Evolutionary conservation across 345 rosid genomes (phyloP), one percentile per base, ranked within the genome.

Genomic region (Euphorbia pulcherrima): DNA sequence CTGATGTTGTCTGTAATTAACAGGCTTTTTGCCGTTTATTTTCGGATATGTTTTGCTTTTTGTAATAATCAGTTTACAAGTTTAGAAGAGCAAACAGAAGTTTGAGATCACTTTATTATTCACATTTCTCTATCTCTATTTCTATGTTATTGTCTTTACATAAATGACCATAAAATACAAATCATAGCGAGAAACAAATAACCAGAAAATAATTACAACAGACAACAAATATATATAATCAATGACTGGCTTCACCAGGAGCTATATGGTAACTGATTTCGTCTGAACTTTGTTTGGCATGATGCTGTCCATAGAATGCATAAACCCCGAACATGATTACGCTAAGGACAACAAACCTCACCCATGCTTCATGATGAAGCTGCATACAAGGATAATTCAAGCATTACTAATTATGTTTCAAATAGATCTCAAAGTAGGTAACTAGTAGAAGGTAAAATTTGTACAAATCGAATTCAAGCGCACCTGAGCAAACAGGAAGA

Each of bases 401-500:
- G 40, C 65, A 72, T 60, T 13, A 57, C 30, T 4, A 17, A 30
- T 27, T 13, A 30, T 65, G 16, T 62, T 47, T 30, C 65, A 27
- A 26, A 30, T 56, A 33, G 48, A 44, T 1, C 12, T 5, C 7
- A 62, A 48, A 35, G 48, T 24, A 61, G 18, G 24, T 27, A 47
- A 56, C 18, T 21, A 0, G 0, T 35, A 60, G 16, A 24, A 52
- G 57, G 21, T 11, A 37, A 14, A 48, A 23, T 13, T 67, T 18
- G 24, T 16, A 48, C 17, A 2, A 24, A 56, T 35, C 44, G n/a
- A 23, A 40, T 67, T 28, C 4, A 48, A 56, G 62, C 63, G 70
- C 76, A 94, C 97, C 97, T 92, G 97, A 79, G 97, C 96, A 82
- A 89, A 89, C 72, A 94, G 83, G 83, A 89, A 94, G 65, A 94